Evolutionary conservation across 495 filamentous ascomycete genomes (phyloP), one percentile per base, ranked within the genome.

Genomic region (Cercophora samala): DNA sequence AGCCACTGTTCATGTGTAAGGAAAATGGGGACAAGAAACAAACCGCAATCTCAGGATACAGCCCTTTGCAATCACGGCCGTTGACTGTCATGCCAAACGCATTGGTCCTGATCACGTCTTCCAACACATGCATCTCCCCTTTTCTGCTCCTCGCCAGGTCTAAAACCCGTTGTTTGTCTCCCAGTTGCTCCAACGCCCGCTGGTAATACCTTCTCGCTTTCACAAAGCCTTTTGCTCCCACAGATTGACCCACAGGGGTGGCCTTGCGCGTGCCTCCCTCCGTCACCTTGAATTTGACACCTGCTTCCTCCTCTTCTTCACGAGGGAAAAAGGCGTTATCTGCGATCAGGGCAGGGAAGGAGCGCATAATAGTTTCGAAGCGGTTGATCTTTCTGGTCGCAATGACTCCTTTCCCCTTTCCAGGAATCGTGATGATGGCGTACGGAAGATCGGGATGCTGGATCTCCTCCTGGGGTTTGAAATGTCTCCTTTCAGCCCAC

Each of bases 141-240:
- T 70, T 70, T 4, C 85, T 88, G 74, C 90, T 91, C 67, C 89
- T 87, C 32, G 90, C 86, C 69, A 91, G 24, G 1, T 60, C 56
- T 53, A 71, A 17, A 1, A 77, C 52, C 21, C 72, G 65, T 26
- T 74, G 60, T 64, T 66, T n/a, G 51, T 79, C 71, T 4, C 67
- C 58, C 29, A 78, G 54, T 65, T 75, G 73, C 22, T 73, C 66
- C 11, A 73, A 51, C 2, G 69, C 71, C 5, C 62, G 62, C 24
- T 75, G 68, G 25, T 77, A 73, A 64, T 75, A 19, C 26, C 52
- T 26, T 55, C 65, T 62, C 67, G 53, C 18, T 25, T 69, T 65
- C 63, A 72, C 42, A 15, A 64, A 56, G 18, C 65, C 46, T 46
- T 1, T 46, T 17, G 9, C 37, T 46, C 15, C 22, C 56, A 18